phyloP scores from a whole-genome alignment of 768 basidiomycete genomes.

The Sarcodon aspratus region DNA sequence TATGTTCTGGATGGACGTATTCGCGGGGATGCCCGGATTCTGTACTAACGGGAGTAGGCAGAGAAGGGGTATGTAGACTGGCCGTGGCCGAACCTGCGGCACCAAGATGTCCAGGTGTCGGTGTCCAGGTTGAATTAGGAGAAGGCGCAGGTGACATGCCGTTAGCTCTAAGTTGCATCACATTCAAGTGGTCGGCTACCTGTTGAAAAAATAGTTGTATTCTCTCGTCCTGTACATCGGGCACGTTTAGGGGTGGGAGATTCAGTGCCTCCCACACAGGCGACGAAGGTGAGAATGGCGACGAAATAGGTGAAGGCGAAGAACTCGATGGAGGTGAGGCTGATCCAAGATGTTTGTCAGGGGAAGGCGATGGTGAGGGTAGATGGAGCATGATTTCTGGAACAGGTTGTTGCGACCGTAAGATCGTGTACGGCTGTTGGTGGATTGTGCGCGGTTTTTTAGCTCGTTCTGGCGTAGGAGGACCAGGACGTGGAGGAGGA shows the following conservation, averaged over 20 bases:
- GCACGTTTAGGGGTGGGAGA: slow-evolving; percentile 43
- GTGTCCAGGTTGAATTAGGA: not conserved
- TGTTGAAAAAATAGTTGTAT: slow-evolving; percentile 83
- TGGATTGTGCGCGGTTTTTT: not conserved
- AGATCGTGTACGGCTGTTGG: slow-evolving; percentile 7
- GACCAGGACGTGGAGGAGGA: slow-evolving; percentile 7
- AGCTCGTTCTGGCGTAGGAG: slow-evolving; percentile 7
- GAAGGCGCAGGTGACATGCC: slow-evolving; percentile 1
- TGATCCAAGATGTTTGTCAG: slow-evolving; percentile 12
- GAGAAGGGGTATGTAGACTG: not conserved
- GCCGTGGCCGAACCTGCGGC: not conserved
- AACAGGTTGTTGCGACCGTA: slow-evolving; percentile 3
- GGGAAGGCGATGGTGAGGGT: slow-evolving; percentile 1
- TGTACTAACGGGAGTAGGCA: slow-evolving; percentile 7
- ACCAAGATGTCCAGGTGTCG: not conserved
- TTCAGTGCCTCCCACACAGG: slow-evolving; percentile 18
- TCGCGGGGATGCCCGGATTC: slow-evolving; percentile 11
- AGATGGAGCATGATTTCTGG: slow-evolving; percentile 1
- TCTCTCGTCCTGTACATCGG: slow-evolving; percentile 60
- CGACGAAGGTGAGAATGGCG: slow-evolving; percentile 18
- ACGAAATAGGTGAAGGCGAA: slow-evolving; percentile 9
- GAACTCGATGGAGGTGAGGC: slow-evolving; percentile 16
- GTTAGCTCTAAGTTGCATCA: slow-evolving; percentile 47
- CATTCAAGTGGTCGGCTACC: slow-evolving; percentile 69
- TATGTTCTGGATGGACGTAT: not conserved